These are phyloP conservation scores for Seiridium cupressi DNA, from an alignment of 2,329 filamentous ascomycete genomes.

Conservation along the genomic window DNA sequence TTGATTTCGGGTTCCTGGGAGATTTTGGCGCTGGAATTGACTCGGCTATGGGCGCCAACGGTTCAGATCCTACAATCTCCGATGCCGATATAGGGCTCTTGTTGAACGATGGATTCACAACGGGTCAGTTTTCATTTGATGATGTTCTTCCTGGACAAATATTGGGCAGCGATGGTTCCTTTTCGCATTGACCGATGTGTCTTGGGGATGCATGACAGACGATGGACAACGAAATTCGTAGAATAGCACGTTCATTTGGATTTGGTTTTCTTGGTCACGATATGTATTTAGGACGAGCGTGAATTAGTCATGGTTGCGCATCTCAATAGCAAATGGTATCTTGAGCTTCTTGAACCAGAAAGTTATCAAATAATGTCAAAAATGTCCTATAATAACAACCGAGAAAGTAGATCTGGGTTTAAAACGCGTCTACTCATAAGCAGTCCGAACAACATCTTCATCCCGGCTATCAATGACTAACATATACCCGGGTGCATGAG, in stretches of 20 bases:
- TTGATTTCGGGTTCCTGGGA: conserved; percentile 21
- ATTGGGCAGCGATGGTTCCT: neutral
- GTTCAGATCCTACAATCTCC: conserved; percentile 5
- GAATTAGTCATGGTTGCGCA: no score
- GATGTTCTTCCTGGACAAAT: neutral
- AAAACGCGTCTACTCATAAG: neutral
- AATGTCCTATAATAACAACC: no score
- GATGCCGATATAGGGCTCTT: conserved; percentile 9
- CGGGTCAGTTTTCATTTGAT: conserved; percentile 4
- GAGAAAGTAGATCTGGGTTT: neutral
- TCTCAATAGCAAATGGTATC: no score
- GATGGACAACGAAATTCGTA: no score
- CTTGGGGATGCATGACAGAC: neutral
- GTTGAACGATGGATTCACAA: conserved; percentile 7
- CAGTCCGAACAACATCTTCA: conserved; percentile 28
- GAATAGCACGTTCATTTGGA: no score
- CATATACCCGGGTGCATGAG: conserved; percentile 63
- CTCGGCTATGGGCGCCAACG: neutral
- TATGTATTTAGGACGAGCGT: no score
- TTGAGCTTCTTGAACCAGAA: neutral
- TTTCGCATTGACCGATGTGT: neutral
- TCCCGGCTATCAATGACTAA: conserved; percentile 52
- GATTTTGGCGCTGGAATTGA: conserved; percentile 6
- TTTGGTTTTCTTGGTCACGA: no score
- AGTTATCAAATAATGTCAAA: neutral